These are phyloP conservation scores for Hypoxylon sp. DNA, from an alignment of 2,329 filamentous ascomycete species.

Conservation along the genomic window DNA sequence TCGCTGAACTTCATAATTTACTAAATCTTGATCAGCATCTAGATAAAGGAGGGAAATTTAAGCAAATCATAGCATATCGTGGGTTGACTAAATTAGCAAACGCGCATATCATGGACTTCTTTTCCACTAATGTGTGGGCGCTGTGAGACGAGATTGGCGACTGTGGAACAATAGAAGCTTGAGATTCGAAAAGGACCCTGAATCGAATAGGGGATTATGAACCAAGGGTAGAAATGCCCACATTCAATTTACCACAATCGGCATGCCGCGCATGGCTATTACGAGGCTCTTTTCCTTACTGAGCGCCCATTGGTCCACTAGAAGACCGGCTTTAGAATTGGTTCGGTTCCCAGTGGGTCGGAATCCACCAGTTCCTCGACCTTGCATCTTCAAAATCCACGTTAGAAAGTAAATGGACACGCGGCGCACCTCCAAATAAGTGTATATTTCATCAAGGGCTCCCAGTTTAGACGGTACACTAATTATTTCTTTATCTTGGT, in stretches of 20 bases:
- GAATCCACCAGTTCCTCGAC: conserved; percentile 19
- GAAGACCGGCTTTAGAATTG: background rate
- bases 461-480: background rate
- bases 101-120: conserved; percentile 16
- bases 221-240: conserved; percentile 25
- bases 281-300: conserved; percentile 30
- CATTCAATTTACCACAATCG: conserved; percentile 25
- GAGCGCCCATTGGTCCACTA: conserved; percentile 21
- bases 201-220: conserved; percentile 25
- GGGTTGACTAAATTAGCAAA: conserved; percentile 1
- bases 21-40: background rate
- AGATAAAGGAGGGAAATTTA: conserved; percentile 6
- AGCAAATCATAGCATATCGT: background rate
- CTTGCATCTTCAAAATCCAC: conserved; percentile 1
- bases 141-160: conserved; percentile 24
- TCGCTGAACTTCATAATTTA: background rate
- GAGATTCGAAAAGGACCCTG: conserved; percentile 20
- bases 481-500: background rate
- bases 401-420: background rate
- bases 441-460: background rate
- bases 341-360: background rate
- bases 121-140: conserved; percentile 20
- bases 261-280: conserved; percentile 22
- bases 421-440: background rate
- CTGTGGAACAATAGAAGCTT: conserved; percentile 29